phyloP scores from a whole-genome alignment of 208 protist species.

The Leishmania braziliensis region DNA sequence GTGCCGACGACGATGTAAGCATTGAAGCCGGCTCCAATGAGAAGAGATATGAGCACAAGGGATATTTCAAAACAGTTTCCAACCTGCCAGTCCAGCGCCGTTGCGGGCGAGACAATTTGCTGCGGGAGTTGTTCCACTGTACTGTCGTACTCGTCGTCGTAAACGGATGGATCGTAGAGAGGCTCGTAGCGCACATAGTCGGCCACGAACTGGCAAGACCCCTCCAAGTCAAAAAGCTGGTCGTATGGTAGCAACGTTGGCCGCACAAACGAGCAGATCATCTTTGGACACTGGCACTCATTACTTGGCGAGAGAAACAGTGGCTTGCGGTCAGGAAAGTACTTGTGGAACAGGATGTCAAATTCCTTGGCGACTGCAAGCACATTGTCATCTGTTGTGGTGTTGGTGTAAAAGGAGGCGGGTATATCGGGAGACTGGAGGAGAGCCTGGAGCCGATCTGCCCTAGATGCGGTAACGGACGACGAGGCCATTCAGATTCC shows the following conservation, averaged over 20 bases:
- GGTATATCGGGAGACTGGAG: constrained; percentile 54
- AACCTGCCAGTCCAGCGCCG: constrained; percentile 83
- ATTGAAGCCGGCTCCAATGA: constrained; percentile 91
- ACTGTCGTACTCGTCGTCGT: constrained; percentile 43
- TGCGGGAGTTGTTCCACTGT: constrained; percentile 54
- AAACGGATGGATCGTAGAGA: constrained; percentile 49
- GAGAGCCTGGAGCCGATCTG: constrained; percentile 50
- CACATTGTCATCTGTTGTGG: constrained; percentile 59
- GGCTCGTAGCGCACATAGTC: constrained; percentile 87
- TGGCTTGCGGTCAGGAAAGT: constrained; percentile 73
- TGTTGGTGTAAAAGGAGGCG: constrained; percentile 68
- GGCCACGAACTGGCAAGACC: constrained; percentile 74
- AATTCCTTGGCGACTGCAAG: constrained; percentile 68
- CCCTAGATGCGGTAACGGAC: constrained; percentile 18
- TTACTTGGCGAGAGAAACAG: constrained; percentile 77
- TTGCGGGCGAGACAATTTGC: constrained; percentile 87
- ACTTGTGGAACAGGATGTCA: constrained; percentile 66
- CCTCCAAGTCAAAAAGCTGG: constrained; percentile 76
- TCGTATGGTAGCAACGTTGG: constrained; percentile 79
- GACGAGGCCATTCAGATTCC: constrained; percentile 11
- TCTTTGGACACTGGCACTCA: constrained; percentile 77
- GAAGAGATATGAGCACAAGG: constrained; percentile 77
- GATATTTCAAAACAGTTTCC: constrained; percentile 91
- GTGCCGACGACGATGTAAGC: constrained; percentile 92
- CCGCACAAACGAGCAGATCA: constrained; percentile 92